Percentiles rank a stretch among this genome's conserved stretches.
These are phyloP conservation scores for Pleurotus eryngii DNA, from an alignment of 768 basidiomycete species.

Conservation along the genomic window DNA sequence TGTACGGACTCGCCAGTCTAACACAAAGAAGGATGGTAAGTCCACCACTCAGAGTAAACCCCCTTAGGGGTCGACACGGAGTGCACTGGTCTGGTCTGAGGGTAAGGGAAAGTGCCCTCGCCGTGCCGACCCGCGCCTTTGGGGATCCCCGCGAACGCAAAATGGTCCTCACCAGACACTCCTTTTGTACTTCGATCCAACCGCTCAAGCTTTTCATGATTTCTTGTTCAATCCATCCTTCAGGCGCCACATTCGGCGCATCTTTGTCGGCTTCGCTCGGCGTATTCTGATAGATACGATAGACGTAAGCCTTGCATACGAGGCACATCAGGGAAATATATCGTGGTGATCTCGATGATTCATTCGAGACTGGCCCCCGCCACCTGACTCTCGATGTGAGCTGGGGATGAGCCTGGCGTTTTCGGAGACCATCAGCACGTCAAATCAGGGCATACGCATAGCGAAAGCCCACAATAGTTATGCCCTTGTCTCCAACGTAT, in stretches of 20 bases:
- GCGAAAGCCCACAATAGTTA: slow-evolving; percentile 55
- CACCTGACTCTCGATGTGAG: slow-evolving; percentile 64
- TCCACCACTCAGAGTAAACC: too few species aligned
- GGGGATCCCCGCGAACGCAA: neutral
- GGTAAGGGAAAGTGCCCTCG: neutral
- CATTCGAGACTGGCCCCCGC: slow-evolving; percentile 38
- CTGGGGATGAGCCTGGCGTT: slow-evolving; percentile 58
- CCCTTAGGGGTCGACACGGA: too few species aligned
- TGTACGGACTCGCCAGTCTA: slow-evolving; percentile 38
- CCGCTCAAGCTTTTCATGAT: slow-evolving; percentile 63
- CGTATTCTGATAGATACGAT: slow-evolving; percentile 66
- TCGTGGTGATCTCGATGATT: slow-evolving; percentile 49
- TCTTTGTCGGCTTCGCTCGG: slow-evolving; percentile 58
- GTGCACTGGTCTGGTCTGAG: neutral
- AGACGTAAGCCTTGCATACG: slow-evolving; percentile 58
- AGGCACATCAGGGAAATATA: slow-evolving; percentile 68
- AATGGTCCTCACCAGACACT: slow-evolving; percentile 58
- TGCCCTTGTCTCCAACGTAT: slow-evolving; percentile 65
- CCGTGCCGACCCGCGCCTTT: neutral
- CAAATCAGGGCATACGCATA: neutral
- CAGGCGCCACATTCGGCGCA: slow-evolving; percentile 63
- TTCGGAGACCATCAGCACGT: slow-evolving; percentile 10
- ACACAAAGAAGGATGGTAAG: slow-evolving; percentile 5
- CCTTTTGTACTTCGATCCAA: slow-evolving; percentile 69
- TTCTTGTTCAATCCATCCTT: slow-evolving; percentile 77